Conservation (phyloP, 73 alveolate species). For the Paramecium octaurelia region DNA sequence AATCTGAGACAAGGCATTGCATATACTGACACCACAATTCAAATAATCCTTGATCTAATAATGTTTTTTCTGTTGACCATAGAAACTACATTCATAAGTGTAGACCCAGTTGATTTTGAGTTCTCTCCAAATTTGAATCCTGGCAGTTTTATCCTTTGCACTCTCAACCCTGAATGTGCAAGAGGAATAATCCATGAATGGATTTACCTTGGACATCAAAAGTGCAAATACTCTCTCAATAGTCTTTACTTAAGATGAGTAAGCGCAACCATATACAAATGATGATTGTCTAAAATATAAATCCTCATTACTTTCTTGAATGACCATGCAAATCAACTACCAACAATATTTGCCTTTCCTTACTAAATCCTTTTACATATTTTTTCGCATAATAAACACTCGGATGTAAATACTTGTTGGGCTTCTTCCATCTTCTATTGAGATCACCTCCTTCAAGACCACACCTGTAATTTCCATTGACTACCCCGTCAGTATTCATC, state of each 20-base stretch:
- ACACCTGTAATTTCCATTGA: slow-evolving; percentile 81
- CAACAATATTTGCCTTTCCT: slow-evolving; percentile 84
- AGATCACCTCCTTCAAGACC: slow-evolving; percentile 77
- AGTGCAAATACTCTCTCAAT: slow-evolving; percentile 76
- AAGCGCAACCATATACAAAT: slow-evolving; percentile 63
- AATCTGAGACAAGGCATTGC: slow-evolving; percentile 35
- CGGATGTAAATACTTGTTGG: slow-evolving; percentile 80
- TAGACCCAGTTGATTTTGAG: slow-evolving; percentile 48
- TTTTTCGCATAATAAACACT: slow-evolving; percentile 82
- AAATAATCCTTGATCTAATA: slow-evolving; percentile 45
- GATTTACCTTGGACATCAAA: slow-evolving; percentile 67
- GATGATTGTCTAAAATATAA: slow-evolving; percentile 7
- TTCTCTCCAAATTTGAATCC: slow-evolving; percentile 78
- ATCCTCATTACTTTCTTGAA: slow-evolving; percentile 62
- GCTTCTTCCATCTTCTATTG: slow-evolving; percentile 79
- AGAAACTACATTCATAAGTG: slow-evolving; percentile 58
- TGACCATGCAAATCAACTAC: slow-evolving; percentile 83
- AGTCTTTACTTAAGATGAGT: slow-evolving; percentile 44
- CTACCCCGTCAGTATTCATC: slow-evolving; percentile 89
- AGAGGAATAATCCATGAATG: slow-evolving; percentile 61
- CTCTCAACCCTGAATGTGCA: slow-evolving; percentile 75
- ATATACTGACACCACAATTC: slow-evolving; percentile 48
- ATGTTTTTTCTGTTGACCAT: slow-evolving; percentile 56
- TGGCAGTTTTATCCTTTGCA: slow-evolving; percentile 77
- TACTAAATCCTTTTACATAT: slow-evolving; percentile 80